Conservation (phyloP, 2,329 filamentous ascomycete genomes). For the Curvularia sp. region DNA sequence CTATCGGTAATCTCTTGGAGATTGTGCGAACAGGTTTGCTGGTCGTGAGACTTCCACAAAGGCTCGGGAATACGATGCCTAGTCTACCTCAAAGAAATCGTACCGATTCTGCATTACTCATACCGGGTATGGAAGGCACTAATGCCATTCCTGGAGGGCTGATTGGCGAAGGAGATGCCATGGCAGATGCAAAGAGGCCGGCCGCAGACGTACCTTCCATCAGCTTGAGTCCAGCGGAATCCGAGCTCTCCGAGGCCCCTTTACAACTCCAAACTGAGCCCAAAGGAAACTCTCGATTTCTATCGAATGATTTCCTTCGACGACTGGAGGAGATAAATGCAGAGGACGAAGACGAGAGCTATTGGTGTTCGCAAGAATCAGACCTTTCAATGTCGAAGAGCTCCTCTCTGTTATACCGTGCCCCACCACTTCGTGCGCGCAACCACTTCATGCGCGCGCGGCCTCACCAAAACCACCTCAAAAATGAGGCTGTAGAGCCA, state of each 20-base stretch:
- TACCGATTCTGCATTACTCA: neutral
- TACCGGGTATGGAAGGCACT: neutral
- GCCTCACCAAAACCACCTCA: too few relatives aligned
- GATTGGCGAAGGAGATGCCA: neutral
- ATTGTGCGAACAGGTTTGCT: conserved; percentile 12
- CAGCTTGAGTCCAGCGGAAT: neutral
- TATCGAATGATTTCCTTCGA: neutral
- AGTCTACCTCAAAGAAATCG: neutral
- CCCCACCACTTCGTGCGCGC: too few relatives aligned
- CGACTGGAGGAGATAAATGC: neutral
- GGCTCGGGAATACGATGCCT: neutral
- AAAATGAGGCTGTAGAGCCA: too few relatives aligned
- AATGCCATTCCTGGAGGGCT: neutral
- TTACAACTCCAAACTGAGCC: neutral
- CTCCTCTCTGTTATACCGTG: neutral
- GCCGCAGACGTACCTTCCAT: neutral
- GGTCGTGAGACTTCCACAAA: conserved; percentile 10
- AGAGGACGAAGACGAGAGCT: conserved; percentile 10
- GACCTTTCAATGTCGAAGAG: neutral
- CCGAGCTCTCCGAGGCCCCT: neutral
- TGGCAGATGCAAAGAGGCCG: too few relatives aligned
- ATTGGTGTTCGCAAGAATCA: neutral
- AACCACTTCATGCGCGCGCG: too few relatives aligned
- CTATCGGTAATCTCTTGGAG: conserved; percentile 15
- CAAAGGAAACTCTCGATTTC: neutral